Evolutionary conservation across 441 rosid genomes (phyloP).

Genomic region (Breynia disticha): DNA sequence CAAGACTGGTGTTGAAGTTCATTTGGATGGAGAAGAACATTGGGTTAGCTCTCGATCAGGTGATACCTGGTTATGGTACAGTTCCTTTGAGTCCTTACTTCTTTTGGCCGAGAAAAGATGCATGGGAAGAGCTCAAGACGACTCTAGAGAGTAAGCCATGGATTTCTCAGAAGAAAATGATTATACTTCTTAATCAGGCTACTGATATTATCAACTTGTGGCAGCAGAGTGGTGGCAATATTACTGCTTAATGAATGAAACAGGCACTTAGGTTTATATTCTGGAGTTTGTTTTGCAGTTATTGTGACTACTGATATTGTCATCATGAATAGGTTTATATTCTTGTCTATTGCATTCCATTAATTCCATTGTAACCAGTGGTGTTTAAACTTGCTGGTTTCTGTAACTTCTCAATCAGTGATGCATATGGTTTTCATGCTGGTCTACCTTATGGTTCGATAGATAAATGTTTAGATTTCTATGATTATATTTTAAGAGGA

Average conservation of each 20-base stretch:
- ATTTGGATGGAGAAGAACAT: conserved; percentile 99
- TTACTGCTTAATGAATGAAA: conserved; percentile 19
- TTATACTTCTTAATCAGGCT: conserved; percentile 88
- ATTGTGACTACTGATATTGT: no score
- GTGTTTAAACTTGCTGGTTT: no score
- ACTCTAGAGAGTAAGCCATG: conserved; percentile 82
- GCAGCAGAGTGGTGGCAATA: conserved; percentile 91
- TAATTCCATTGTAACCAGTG: no score
- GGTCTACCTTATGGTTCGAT: no score
- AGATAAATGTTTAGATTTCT: no score
- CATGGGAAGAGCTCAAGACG: conserved; percentile 96
- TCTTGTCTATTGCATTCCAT: no score
- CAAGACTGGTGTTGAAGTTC: conserved; percentile 75
- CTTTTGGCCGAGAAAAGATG: conserved; percentile 95
- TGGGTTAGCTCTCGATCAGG: conserved; percentile 75
- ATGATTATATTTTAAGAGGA: no score
- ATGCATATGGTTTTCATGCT: no score
- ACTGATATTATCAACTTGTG: conserved; percentile 92
- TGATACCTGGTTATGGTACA: conserved; percentile 74
- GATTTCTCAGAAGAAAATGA: conserved; percentile 91
- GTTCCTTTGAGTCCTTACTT: conserved; percentile 80
- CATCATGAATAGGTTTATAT: no score
- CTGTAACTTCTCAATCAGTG: no score
- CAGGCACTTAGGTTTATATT: no score
- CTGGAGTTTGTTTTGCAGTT: no score